Evolutionary conservation across 2,329 filamentous ascomycete species (phyloP).

Genomic region (Claviceps capensis): DNA sequence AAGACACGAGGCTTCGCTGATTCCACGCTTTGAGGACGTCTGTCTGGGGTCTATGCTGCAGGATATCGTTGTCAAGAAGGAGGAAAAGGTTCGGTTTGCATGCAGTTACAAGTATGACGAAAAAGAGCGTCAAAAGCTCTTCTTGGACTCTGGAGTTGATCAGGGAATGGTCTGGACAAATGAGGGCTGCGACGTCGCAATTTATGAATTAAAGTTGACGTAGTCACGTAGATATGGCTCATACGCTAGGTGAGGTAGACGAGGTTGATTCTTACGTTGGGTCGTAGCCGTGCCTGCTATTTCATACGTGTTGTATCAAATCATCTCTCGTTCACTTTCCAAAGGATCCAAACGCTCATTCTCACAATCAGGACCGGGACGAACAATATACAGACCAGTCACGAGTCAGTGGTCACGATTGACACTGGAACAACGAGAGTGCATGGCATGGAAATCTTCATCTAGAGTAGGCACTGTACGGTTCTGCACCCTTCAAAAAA

Average conservation of each 20-base stretch:
- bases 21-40: neutral
- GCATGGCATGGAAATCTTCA: too few species aligned
- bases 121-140: neutral
- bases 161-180: neutral
- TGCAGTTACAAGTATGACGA: constrained; percentile 1
- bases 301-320: too few species aligned
- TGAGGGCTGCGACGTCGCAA: neutral
- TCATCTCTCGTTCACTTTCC: too few species aligned
- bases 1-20: neutral
- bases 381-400: too few species aligned
- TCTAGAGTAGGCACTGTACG: too few species aligned
- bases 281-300: too few species aligned
- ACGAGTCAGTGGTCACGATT: too few species aligned
- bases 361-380: too few species aligned
- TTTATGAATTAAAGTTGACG: neutral
- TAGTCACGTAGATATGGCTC: neutral
- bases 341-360: too few species aligned
- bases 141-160: neutral
- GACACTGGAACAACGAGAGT: too few species aligned
- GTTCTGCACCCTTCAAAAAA: too few species aligned
- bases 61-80: neutral
- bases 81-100: neutral
- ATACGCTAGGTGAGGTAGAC: neutral
- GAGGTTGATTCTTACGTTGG: neutral
- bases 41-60: neutral